Conservation (phyloP, 139 green algal species). For the Tetradesmus obliquus region DNA sequence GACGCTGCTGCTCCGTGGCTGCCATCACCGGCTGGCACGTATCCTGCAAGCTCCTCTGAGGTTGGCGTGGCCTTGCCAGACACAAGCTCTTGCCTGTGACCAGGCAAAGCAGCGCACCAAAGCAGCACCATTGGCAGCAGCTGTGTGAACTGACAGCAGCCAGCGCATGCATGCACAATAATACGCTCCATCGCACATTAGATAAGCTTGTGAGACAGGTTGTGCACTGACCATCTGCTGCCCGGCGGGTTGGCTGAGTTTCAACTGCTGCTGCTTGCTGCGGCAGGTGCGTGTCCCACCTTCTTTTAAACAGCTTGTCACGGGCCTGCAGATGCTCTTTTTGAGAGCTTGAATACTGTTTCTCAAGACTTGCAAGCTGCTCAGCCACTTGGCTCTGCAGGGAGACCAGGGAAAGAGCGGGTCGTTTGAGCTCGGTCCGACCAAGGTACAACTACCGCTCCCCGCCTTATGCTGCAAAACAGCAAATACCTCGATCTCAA, state of each 20-base stretch:
- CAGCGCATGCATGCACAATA: background rate
- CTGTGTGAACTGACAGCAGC: background rate
- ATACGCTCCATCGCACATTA: background rate
- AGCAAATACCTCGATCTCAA: background rate
- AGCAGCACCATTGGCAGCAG: background rate
- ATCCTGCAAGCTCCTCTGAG: conserved; percentile 18
- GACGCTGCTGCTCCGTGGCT: background rate
- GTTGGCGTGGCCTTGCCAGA: conserved; percentile 33
- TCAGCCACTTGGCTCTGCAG: background rate
- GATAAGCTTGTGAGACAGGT: background rate
- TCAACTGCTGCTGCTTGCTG: conserved; percentile 5
- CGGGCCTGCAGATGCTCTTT: background rate
- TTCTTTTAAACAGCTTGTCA: conserved; percentile 26
- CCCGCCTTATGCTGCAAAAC: background rate
- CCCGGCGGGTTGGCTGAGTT: background rate
- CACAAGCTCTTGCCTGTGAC: conserved; percentile 38
- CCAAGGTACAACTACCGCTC: background rate
- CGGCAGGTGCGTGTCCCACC: background rate
- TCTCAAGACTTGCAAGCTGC: background rate
- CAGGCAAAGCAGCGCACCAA: background rate
- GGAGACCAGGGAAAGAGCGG: background rate
- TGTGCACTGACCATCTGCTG: background rate
- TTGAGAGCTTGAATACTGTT: background rate
- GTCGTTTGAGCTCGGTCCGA: background rate
- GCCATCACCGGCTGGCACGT: background rate